Evolutionary conservation across 345 rosid species (phyloP), one percentile per base, ranked within the genome.

Genomic region (Aquilaria sinensis): DNA sequence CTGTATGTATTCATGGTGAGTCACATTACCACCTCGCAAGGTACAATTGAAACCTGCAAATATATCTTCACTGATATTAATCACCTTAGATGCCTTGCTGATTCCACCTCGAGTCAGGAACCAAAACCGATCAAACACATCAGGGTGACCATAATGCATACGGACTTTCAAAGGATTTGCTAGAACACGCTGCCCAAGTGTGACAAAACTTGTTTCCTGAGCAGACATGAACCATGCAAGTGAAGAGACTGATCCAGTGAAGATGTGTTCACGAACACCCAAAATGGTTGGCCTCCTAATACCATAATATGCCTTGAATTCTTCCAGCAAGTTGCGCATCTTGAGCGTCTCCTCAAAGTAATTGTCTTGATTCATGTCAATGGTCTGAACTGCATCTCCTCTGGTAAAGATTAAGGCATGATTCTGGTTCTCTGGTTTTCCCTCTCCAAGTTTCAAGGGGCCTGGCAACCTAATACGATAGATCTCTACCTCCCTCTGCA

Each of bases 181-280:
- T 29, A 90, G 85, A 68, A 90, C 97, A 69, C 96, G 92, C 74
- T 90, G 97, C 57, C 95, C 97, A 47, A 90, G 82, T 62, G 97
- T 90, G 71, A 87, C 96, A 58, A 90, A 87, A 73, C 92, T 87
- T 10, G 79, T 85, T 67, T 90, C 97, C 74, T 87, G 89, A 43
- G 92, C 87, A 69, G 97, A 90, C 97, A 90, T 90, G 72, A 90
- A 91, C 94, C 94, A 79, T 7, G 97, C 96, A 50, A 91, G 94
- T 12, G 97, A 91, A 51, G 97, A 91, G 52, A 91, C 96, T 1
- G 96, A 91, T 48, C 97, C 97, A 5, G 97, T 88, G 80, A 91
- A 84, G 72, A 91, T 81, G 58, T 91, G 83, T 75, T 91, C 97
- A 13, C 97, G 81, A 56, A 88, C 97, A 56, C 96, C 97, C 72